Evolutionary conservation across 1,139 yeast species (phyloP).

Genomic region (Debaryomyces singareniensis): DNA sequence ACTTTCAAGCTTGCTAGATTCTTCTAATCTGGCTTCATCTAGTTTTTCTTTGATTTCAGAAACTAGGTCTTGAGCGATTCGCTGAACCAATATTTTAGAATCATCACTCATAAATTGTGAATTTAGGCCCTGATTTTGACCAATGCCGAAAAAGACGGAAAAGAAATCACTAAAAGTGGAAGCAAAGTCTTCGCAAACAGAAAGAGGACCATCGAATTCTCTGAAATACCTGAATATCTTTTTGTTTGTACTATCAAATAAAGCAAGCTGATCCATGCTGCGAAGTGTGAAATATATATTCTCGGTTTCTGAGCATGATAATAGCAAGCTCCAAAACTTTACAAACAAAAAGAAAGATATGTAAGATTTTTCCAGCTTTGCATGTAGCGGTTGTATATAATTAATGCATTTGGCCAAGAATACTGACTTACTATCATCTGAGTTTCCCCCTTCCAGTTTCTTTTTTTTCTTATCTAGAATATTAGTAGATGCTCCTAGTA

Average conservation of each 20-base stretch:
- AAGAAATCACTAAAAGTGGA: slow-evolving; percentile 8
- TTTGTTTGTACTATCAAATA: slow-evolving; percentile 21
- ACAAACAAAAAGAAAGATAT: slow-evolving; percentile 18
- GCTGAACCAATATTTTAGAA: slow-evolving; percentile 19
- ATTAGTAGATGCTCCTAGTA: slow-evolving; percentile 21
- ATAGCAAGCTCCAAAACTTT: slow-evolving; percentile 23
- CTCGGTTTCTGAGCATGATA: slow-evolving; percentile 10
- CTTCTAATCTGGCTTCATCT: background rate
- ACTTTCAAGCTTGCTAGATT: background rate
- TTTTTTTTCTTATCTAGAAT: slow-evolving; percentile 12
- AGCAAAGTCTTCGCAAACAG: slow-evolving; percentile 13
- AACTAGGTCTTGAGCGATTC: slow-evolving; percentile 14
- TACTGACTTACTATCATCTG: slow-evolving; percentile 13
- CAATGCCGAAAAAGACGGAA: slow-evolving; percentile 5
- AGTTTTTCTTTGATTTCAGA: slow-evolving; percentile 14
- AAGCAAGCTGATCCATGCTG: slow-evolving; percentile 17
- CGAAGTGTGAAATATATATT: slow-evolving; percentile 19
- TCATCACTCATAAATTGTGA: slow-evolving; percentile 13
- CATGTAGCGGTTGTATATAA: slow-evolving; percentile 17
- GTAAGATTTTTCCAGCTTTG: slow-evolving; percentile 15
- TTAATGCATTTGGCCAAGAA: slow-evolving; percentile 17
- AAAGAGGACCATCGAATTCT: slow-evolving; percentile 10
- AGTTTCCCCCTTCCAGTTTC: slow-evolving; percentile 8
- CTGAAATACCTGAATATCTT: slow-evolving; percentile 21
- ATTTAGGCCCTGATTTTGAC: background rate